These are phyloP conservation scores for Elongisporangium senticosum DNA, from an alignment of 352 stramenopile species.

Conservation along the genomic window DNA sequence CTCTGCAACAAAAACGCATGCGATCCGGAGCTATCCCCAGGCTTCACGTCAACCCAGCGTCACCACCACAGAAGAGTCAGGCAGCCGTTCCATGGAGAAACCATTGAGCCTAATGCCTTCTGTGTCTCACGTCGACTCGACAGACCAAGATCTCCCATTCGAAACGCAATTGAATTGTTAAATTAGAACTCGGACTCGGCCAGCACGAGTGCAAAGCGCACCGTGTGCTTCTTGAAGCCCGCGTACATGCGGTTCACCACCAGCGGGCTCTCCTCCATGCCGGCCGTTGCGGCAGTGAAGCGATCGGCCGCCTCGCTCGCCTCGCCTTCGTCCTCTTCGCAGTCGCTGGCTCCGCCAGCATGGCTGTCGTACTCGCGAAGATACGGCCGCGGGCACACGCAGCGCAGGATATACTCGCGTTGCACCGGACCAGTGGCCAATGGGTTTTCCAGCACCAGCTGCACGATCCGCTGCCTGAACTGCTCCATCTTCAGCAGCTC, in stretches of 20 bases:
- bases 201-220: slow-evolving; percentile 67
- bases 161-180: not conserved
- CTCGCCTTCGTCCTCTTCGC: slow-evolving; percentile 15
- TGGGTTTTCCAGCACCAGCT: slow-evolving; percentile 44
- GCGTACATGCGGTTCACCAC: slow-evolving; percentile 82
- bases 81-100: not conserved
- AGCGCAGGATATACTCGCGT: slow-evolving; percentile 75
- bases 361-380: slow-evolving; percentile 38
- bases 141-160: not conserved
- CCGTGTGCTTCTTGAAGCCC: slow-evolving; percentile 65
- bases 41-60: not conserved
- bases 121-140: not conserved
- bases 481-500: slow-evolving; percentile 25
- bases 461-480: slow-evolving; percentile 27
- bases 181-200: slow-evolving; percentile 70
- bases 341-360: slow-evolving; percentile 4
- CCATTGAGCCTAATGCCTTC: not conserved
- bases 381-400: slow-evolving; percentile 65
- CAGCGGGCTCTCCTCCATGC: slow-evolving; percentile 49
- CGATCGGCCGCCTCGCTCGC: not conserved
- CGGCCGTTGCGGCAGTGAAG: slow-evolving; percentile 1
- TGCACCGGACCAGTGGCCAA: slow-evolving; percentile 34
- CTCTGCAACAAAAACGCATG: too few relatives aligned
- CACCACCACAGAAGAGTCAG: not conserved
- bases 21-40: not conserved